These are phyloP conservation scores for Rubia balearica DNA, from an alignment of 305 asterid genomes.

Conservation along the genomic window DNA sequence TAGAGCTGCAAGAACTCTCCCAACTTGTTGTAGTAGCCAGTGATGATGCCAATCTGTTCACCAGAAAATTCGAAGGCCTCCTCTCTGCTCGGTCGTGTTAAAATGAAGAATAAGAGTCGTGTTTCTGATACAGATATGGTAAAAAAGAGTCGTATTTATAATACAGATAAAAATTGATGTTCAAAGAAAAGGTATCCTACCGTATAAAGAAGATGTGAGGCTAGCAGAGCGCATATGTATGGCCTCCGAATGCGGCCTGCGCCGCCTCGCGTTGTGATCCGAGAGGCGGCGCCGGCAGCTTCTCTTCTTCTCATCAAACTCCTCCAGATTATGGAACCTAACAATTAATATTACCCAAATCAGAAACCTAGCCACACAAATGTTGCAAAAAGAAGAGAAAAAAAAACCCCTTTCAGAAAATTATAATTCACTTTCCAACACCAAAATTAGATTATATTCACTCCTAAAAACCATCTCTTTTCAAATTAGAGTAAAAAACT, in stretches of 20 bases:
- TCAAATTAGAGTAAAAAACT: neutral
- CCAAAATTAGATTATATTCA: neutral
- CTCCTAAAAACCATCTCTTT: neutral
- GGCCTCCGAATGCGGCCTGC: slow-evolving; percentile 58
- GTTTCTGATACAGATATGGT: too few species aligned
- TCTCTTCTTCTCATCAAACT: slow-evolving; percentile 68
- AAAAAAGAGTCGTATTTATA: neutral
- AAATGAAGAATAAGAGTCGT: neutral
- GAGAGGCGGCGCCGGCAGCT: slow-evolving; percentile 71
- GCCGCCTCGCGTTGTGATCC: slow-evolving; percentile 77
- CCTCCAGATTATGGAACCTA: slow-evolving; percentile 68
- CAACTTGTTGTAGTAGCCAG: slow-evolving; percentile 6
- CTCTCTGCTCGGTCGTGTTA: neutral
- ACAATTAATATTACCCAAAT: slow-evolving; percentile 7
- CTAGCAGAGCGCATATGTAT: slow-evolving; percentile 36
- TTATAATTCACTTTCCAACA: neutral
- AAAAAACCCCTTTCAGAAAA: neutral
- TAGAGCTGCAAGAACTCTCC: slow-evolving; percentile 10
- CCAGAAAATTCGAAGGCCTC: slow-evolving; percentile 12
- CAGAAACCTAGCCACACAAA: neutral
- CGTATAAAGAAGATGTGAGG: slow-evolving; percentile 43
- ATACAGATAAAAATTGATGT: neutral
- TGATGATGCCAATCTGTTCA: slow-evolving; percentile 5
- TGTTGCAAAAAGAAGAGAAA: neutral
- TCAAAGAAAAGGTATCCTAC: slow-evolving; percentile 16